phyloP scores from a whole-genome alignment of 176 grass and related monocot genomes.

The Eremochloa ophiuroides region DNA sequence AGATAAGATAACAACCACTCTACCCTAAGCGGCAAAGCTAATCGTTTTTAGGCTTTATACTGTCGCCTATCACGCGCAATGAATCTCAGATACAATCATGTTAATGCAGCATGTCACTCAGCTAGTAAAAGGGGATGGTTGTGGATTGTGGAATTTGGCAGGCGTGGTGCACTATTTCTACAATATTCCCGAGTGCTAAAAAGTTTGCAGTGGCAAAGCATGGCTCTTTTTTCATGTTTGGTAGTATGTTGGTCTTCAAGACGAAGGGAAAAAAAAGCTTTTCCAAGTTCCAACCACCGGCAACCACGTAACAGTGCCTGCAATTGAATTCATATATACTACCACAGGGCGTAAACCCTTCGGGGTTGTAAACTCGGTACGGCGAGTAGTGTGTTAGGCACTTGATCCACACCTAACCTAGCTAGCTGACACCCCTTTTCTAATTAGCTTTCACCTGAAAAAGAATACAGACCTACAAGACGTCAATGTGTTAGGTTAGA shows the following conservation, averaged over 20 bases:
- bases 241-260: neutral
- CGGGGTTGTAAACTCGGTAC: neutral
- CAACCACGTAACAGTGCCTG: conserved; percentile 33
- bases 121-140: conserved; percentile 20
- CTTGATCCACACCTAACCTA: conserved; percentile 47
- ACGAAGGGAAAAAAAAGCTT: neutral
- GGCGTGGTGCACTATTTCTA: neutral
- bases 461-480: conserved; percentile 9
- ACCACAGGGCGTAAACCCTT: too few species aligned
- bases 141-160: conserved; percentile 2
- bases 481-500: conserved; percentile 28
- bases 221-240: conserved; percentile 30
- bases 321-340: too few species aligned
- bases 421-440: conserved; percentile 32
- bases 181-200: neutral
- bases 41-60: conserved; percentile 34
- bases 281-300: conserved; percentile 38
- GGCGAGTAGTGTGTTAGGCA: conserved; percentile 34
- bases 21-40: conserved; percentile 5
- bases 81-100: conserved; percentile 29
- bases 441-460: conserved; percentile 35
- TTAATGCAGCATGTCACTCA: conserved; percentile 24
- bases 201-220: conserved; percentile 3
- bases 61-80: conserved; percentile 34
- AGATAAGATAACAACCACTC: neutral